Base-by-base conservation (phyloP, 2,329 filamentous ascomycete species). In the Aspergillus flavus region DNA sequence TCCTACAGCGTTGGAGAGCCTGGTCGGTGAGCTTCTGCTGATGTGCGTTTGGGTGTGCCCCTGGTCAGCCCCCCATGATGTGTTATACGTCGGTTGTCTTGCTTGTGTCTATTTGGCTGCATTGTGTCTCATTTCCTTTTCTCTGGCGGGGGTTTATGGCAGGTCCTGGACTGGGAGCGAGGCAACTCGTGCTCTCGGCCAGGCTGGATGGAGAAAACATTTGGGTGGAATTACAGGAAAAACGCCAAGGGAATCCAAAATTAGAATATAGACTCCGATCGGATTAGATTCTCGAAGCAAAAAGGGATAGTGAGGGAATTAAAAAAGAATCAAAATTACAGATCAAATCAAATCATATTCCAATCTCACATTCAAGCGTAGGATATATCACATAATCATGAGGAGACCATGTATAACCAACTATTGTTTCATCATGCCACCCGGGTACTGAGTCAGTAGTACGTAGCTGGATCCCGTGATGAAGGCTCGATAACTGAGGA, bases 231-330 rank as follows among this genome's bases (percentile, higher is more conserved):
- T 52, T 28, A 52, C 36, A 41, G 36, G 32, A 32, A 30, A 19
- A 52, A 32, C 14, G 48, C 48, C 48, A 39, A 61, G 58, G 59
- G 61, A 53, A 58, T 46, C 53, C 55, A 57, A 69, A 68, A 68
- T 62, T 70, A 69, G 65, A 69, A 61, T 66, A 70, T 69, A 68
- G 67, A 69, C 61, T 62, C 56, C 56, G 43, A 46, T 50, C 66
- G 60, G 55, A 62, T 64, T 58, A 57, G 59, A 59, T 43, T 61
- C 52, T 50, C 46, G 46, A 50, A 50, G 46, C 46, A 23, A 61
- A 61, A 56, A 64, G 61, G 48, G 48, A 64, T 46, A 61, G 61
- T 55, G 57, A 64, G 57, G 62, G 58, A 62, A 48, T 21, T 28
- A 7, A 30, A 50, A 50, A 50, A 28, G 14, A 45, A 58, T 45